Evolutionary conservation across 345 rosid genomes (phyloP).

Genomic region (Syzygium grande): DNA sequence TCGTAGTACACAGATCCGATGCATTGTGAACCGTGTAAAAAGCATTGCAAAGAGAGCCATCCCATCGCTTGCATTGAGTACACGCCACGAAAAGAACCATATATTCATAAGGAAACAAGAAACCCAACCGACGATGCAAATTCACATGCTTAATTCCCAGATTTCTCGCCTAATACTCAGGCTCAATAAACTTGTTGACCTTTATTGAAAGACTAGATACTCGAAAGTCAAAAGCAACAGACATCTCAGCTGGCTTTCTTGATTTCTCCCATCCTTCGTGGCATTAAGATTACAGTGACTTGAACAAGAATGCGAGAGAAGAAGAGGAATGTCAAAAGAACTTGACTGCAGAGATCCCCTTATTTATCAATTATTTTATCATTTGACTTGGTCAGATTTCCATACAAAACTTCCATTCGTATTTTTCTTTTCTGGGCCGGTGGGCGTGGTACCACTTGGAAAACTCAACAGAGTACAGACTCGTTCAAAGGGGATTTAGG

Average conservation of each 20-base stretch:
- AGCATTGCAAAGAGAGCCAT: not conserved
- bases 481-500: not conserved
- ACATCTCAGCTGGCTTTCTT: constrained; percentile 13
- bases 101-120: not conserved
- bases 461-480: not conserved
- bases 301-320: not conserved
- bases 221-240: constrained; percentile 14
- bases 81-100: constrained; percentile 31
- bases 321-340: not conserved
- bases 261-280: not conserved
- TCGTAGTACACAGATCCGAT: not conserved
- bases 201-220: not conserved
- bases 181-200: not conserved
- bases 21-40: not conserved
- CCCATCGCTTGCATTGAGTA: constrained; percentile 17
- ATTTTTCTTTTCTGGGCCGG: not conserved
- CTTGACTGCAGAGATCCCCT: not conserved
- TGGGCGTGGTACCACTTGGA: not conserved
- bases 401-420: not conserved
- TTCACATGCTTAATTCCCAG: constrained; percentile 18
- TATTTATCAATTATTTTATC: not conserved
- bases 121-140: constrained; percentile 26
- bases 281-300: not conserved
- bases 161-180: constrained; percentile 1
- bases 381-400: not conserved